Percentiles rank a stretch among this genome's conserved stretches.
These are phyloP conservation scores for Plicaturopsis crispa DNA, from an alignment of 768 basidiomycete genomes.

Conservation along the genomic window DNA sequence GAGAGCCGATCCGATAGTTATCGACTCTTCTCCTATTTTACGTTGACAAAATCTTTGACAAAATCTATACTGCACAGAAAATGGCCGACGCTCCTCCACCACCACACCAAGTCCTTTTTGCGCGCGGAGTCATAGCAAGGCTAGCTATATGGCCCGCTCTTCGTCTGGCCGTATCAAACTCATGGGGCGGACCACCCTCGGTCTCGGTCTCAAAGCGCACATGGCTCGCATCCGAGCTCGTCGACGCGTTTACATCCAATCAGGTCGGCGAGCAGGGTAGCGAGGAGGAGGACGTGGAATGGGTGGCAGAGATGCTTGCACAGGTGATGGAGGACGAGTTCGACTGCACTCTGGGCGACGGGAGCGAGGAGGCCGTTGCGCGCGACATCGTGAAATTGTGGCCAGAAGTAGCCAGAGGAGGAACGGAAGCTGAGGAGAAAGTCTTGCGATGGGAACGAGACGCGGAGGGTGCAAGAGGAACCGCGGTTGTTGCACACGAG, in stretches of 20 bases:
- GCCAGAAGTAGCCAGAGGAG: slow-evolving; percentile 40
- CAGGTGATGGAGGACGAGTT: slow-evolving; percentile 89
- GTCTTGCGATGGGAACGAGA: slow-evolving; percentile 57
- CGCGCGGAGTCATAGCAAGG: slow-evolving; percentile 78
- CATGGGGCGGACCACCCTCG: slow-evolving; percentile 79
- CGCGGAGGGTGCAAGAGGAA: slow-evolving; percentile 52
- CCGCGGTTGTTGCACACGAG: slow-evolving; percentile 42
- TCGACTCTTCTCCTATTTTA: too few relatives aligned
- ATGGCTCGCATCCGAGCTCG: slow-evolving; percentile 78
- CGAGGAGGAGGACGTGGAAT: slow-evolving; percentile 49
- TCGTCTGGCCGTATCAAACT: slow-evolving; percentile 75
- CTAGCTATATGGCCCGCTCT: slow-evolving; percentile 82
- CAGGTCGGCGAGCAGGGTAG: too few relatives aligned
- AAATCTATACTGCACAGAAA: too few relatives aligned
- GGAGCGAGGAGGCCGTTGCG: slow-evolving; percentile 68
- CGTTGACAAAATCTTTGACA: too few relatives aligned
- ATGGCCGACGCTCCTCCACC: too few relatives aligned
- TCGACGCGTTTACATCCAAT: slow-evolving; percentile 79
- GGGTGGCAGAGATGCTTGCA: slow-evolving; percentile 74
- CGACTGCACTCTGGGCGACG: slow-evolving; percentile 78
- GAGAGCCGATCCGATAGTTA: too few relatives aligned
- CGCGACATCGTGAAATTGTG: slow-evolving; percentile 66
- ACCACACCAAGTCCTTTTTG: slow-evolving; percentile 83
- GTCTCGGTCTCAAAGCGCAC: slow-evolving; percentile 57
- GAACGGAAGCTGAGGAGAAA: slow-evolving; percentile 36